These are phyloP conservation scores for Termitomyces sp. DNA, from an alignment of 768 basidiomycete species.

Conservation along the genomic window DNA sequence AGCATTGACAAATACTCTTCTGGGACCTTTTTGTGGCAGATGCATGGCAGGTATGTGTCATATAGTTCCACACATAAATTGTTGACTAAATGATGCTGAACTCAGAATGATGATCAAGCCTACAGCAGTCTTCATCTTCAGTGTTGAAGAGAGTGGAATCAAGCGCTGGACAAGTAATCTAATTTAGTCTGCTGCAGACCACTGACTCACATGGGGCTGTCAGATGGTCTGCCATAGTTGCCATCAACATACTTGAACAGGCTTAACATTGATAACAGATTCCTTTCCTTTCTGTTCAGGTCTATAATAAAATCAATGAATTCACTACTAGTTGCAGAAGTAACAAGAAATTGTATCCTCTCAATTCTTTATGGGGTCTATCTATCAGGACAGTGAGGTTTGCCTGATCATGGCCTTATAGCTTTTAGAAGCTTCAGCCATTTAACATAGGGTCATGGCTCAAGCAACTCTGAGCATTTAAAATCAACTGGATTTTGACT, in stretches of 20 bases:
- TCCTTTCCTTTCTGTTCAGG: constrained; percentile 38
- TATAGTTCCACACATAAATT: constrained; percentile 67
- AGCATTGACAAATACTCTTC: constrained; percentile 64
- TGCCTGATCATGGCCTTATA: constrained; percentile 34
- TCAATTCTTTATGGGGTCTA: constrained; percentile 41
- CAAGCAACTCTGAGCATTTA: constrained; percentile 56
- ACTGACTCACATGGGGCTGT: constrained; percentile 14
- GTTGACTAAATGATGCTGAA: constrained; percentile 81
- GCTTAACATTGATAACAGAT: neutral
- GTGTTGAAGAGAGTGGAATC: constrained; percentile 85
- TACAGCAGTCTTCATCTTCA: constrained; percentile 81
- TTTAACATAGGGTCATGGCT: constrained; percentile 25
- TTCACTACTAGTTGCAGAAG: constrained; percentile 53
- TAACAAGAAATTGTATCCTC: constrained; percentile 47
- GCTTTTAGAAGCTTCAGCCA: constrained; percentile 29
- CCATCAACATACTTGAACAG: constrained; percentile 39
- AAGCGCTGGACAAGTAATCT: constrained; percentile 76
- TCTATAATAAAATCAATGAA: constrained; percentile 79
- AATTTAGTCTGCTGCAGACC: constrained; percentile 6
- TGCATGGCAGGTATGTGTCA: constrained; percentile 52
- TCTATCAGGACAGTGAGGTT: constrained; percentile 31
- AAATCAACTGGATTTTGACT: constrained; percentile 31
- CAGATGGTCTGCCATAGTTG: constrained; percentile 70
- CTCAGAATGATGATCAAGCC: constrained; percentile 59
- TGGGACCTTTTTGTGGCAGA: constrained; percentile 79